These are phyloP conservation scores for Caryopteris hybrid DNA, from an alignment of 305 asterid genomes.

Conservation along the genomic window DNA sequence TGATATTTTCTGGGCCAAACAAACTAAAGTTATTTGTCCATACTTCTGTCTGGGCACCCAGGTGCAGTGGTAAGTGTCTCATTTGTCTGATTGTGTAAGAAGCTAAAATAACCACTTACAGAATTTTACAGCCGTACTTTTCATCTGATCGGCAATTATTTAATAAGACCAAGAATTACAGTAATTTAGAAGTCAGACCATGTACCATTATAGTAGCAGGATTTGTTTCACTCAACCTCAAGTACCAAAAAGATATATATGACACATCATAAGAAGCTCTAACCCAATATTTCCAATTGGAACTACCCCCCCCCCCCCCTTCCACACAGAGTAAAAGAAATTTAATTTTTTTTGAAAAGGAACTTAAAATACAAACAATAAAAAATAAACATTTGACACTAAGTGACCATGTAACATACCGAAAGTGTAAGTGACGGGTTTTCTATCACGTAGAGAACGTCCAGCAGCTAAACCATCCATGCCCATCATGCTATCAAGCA, in stretches of 20 bases:
- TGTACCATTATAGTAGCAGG: background rate
- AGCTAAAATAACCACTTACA: background rate
- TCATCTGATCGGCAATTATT: background rate
- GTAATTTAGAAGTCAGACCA: background rate
- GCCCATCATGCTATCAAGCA: slow-evolving; percentile 84
- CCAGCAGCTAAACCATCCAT: slow-evolving; percentile 76
- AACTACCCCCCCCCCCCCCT: too few relatives aligned
- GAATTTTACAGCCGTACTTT: background rate
- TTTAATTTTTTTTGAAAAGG: too few relatives aligned
- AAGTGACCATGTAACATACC: slow-evolving; percentile 40
- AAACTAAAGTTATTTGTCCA: too few relatives aligned
- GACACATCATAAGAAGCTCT: background rate
- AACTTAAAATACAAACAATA: background rate
- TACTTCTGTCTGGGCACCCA: too few relatives aligned
- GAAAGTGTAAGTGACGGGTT: slow-evolving; percentile 93
- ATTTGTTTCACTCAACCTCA: background rate
- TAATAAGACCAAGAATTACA: background rate
- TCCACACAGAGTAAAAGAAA: too few relatives aligned
- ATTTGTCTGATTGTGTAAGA: background rate
- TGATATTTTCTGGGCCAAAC: background rate
- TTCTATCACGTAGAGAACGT: slow-evolving; percentile 97
- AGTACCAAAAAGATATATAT: background rate
- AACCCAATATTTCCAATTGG: background rate
- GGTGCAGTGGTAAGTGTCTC: background rate
- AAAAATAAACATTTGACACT: background rate